Evolutionary conservation across 345 rosid species (phyloP).

Genomic region (Clausena lansium): DNA sequence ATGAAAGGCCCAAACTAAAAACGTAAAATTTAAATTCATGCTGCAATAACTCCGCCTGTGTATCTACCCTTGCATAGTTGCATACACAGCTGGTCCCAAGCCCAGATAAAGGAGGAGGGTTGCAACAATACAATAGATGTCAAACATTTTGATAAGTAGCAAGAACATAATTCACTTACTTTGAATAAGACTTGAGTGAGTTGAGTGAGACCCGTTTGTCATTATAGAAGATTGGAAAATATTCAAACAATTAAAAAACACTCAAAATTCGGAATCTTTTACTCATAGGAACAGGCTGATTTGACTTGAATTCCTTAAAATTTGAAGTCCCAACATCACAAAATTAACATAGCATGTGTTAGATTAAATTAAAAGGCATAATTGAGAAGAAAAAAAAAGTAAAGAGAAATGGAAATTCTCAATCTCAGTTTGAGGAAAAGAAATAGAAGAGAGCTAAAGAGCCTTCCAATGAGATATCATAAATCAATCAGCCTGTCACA

Average conservation of each 20-base stretch:
- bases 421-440: background rate
- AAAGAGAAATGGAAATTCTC: background rate
- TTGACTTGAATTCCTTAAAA: background rate
- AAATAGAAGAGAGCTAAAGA: background rate
- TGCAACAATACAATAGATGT: constrained; percentile 3
- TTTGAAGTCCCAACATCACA: background rate
- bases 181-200: background rate
- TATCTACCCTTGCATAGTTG: constrained; percentile 9
- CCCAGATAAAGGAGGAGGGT: constrained; percentile 33
- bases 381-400: background rate
- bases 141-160: background rate
- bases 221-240: background rate
- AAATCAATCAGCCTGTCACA: background rate
- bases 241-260: background rate
- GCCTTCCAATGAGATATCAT: background rate
- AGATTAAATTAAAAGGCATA: background rate
- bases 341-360: background rate
- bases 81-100: constrained; percentile 34
- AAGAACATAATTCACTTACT: background rate
- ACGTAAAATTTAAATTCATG: background rate
- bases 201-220: background rate
- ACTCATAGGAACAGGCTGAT: background rate
- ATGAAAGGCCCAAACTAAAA: background rate
- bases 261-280: background rate
- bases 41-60: constrained; percentile 31